phyloP scores from a whole-genome alignment of 2,329 filamentous ascomycete genomes.

The Neopestalotiopsis clavispora region DNA sequence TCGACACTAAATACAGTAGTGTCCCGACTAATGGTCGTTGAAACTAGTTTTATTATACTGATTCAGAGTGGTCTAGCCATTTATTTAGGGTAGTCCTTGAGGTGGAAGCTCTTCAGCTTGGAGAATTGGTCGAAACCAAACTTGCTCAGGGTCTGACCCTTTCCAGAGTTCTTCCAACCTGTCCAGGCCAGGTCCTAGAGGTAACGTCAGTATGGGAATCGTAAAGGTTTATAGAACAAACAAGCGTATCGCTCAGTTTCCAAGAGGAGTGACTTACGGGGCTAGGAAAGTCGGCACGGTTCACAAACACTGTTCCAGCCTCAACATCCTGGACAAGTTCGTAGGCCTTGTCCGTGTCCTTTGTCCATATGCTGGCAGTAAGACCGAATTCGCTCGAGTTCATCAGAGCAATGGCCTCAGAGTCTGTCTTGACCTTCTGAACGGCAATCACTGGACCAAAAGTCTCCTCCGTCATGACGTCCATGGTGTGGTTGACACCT shows the following conservation, averaged over 20 bases:
- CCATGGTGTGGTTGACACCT: conserved; percentile 81
- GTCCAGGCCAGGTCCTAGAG: conserved; percentile 89
- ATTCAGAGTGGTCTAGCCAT: neutral
- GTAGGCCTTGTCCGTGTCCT: conserved; percentile 77
- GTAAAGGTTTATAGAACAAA: conserved; percentile 16
- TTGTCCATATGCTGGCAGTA: conserved; percentile 97
- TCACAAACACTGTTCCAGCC: conserved; percentile 95
- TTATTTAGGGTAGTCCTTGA: conserved; percentile 79
- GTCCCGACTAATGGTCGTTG: neutral
- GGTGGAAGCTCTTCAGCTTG: conserved; percentile 93
- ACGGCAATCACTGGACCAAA: conserved; percentile 93
- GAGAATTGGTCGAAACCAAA: conserved; percentile 96
- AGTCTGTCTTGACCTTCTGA: conserved; percentile 82
- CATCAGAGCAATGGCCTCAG: conserved; percentile 84
- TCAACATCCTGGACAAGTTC: conserved; percentile 81
- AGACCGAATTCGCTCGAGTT: conserved; percentile 94
- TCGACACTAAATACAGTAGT: neutral
- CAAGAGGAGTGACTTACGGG: conserved; percentile 66
- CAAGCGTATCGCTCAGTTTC: neutral
- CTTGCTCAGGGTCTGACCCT: conserved; percentile 84
- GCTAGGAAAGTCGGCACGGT: conserved; percentile 89
- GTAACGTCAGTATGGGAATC: conserved; percentile 27
- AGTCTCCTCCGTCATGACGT: conserved; percentile 90
- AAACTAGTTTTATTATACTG: neutral
- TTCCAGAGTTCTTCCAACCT: conserved; percentile 96